Evolutionary conservation across 768 basidiomycete genomes (phyloP).

Genomic region (Tylopilus plumbeoviolaceoides): DNA sequence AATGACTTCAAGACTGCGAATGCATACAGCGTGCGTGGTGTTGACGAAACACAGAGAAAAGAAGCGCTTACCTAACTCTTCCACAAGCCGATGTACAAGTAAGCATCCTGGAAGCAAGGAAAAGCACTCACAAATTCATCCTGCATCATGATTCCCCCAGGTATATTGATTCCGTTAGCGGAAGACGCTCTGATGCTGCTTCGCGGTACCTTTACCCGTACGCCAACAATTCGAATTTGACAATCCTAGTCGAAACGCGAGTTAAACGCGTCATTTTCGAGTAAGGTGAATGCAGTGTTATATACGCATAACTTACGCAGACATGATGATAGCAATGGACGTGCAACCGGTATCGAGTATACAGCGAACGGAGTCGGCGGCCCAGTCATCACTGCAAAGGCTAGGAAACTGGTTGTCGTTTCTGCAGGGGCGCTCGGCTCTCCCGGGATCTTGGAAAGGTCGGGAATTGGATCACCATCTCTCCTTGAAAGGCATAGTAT

Average conservation of each 20-base stretch:
- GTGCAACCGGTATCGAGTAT: slow-evolving; percentile 5
- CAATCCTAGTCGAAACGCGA: not conserved
- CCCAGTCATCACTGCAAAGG: not conserved
- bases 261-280: slow-evolving; percentile 6
- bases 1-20: slow-evolving; percentile 39
- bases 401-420: not conserved
- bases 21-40: slow-evolving; percentile 22
- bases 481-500: not conserved
- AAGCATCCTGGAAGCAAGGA: not conserved
- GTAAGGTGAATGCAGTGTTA: not conserved
- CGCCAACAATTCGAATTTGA: not conserved
- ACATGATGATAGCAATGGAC: not conserved
- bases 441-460: slow-evolving; percentile 6
- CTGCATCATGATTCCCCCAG: not conserved
- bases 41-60: not conserved
- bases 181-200: slow-evolving; percentile 4
- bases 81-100: slow-evolving; percentile 18
- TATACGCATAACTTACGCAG: not conserved
- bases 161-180: slow-evolving; percentile 1
- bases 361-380: not conserved
- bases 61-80: not conserved
- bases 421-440: slow-evolving; percentile 7
- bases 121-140: not conserved
- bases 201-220: slow-evolving; percentile 2
- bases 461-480: not conserved